Percentiles rank a stretch among this genome's conserved stretches.
Conservation (phyloP, 768 basidiomycete species). For the Myochromella boudieri region DNA sequence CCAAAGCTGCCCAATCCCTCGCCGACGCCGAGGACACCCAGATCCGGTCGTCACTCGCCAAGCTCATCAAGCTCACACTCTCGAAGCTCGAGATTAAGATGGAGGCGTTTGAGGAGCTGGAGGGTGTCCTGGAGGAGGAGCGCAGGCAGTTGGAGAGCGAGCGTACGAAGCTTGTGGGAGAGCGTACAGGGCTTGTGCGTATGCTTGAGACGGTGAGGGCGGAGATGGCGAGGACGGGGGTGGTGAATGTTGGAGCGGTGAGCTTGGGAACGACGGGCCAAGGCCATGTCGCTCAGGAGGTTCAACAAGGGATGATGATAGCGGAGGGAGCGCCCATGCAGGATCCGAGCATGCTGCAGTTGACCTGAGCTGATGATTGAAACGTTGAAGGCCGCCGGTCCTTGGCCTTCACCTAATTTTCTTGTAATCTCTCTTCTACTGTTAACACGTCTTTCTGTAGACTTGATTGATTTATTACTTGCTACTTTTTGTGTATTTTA, state of each 20-base stretch:
- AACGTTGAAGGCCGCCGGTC: neutral
- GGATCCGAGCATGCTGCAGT: constrained; percentile 55
- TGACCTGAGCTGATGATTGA: constrained; percentile 28
- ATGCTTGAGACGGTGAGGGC: constrained; percentile 65
- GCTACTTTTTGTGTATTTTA: neutral
- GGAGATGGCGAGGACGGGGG: constrained; percentile 62
- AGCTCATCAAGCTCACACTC: constrained; percentile 79
- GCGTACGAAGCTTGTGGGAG: constrained; percentile 75
- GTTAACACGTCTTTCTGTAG: neutral
- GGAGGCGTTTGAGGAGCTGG: constrained; percentile 91
- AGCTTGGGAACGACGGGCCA: constrained; percentile 60
- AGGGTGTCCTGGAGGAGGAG: constrained; percentile 90
- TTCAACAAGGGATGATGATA: constrained; percentile 43
- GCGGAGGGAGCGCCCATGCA: constrained; percentile 54
- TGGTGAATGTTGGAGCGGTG: constrained; percentile 27
- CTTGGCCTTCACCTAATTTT: too few relatives aligned
- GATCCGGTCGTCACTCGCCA: constrained; percentile 75
- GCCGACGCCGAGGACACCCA: constrained; percentile 82
- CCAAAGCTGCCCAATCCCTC: constrained; percentile 77
- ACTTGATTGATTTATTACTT: too few relatives aligned
- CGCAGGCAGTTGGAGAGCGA: constrained; percentile 81
- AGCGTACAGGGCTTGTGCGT: constrained; percentile 70
- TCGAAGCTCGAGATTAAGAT: constrained; percentile 95
- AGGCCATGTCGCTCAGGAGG: constrained; percentile 56
- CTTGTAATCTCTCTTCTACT: too few relatives aligned